These are phyloP conservation scores for Cladosporium cucumerinum DNA, from an alignment of 2,329 filamentous ascomycete species.

Conservation along the genomic window DNA sequence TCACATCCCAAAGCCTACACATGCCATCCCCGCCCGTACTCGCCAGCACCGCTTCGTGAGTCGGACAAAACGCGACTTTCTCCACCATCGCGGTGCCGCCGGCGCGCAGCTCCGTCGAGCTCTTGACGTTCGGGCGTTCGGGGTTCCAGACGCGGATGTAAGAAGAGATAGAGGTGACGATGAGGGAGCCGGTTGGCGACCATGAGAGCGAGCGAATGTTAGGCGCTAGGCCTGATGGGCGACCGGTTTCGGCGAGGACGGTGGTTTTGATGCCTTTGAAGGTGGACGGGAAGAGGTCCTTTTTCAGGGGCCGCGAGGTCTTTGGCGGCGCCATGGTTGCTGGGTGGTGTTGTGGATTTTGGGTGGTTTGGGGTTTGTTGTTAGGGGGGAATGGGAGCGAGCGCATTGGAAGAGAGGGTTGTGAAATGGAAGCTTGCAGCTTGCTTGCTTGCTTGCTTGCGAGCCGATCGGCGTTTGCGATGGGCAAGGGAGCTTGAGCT, in stretches of 20 bases:
- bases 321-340: conserved; percentile 38
- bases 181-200: conserved; percentile 79
- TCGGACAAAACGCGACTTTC: conserved; percentile 74
- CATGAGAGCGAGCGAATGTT: conserved; percentile 59
- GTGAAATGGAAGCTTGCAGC: not conserved
- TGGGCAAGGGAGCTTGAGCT: not conserved
- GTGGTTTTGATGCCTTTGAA: conserved; percentile 69
- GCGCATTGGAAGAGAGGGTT: conserved; percentile 8
- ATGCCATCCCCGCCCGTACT: conserved; percentile 71
- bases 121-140: conserved; percentile 68
- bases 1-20: conserved; percentile 76
- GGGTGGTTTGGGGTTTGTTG: not conserved
- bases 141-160: conserved; percentile 78
- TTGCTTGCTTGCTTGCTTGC: no score
- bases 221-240: conserved; percentile 31
- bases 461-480: conserved; percentile 38
- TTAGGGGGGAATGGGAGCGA: not conserved
- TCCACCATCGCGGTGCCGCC: conserved; percentile 52
- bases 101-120: conserved; percentile 68
- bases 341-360: not conserved
- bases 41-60: conserved; percentile 72
- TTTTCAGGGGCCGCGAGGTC: conserved; percentile 58
- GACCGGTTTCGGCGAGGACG: conserved; percentile 53
- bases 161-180: conserved; percentile 75
- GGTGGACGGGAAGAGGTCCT: conserved; percentile 64